Base-by-base conservation (phyloP, 176 grass and related monocot species). In the Rhynchospora breviuscula region DNA sequence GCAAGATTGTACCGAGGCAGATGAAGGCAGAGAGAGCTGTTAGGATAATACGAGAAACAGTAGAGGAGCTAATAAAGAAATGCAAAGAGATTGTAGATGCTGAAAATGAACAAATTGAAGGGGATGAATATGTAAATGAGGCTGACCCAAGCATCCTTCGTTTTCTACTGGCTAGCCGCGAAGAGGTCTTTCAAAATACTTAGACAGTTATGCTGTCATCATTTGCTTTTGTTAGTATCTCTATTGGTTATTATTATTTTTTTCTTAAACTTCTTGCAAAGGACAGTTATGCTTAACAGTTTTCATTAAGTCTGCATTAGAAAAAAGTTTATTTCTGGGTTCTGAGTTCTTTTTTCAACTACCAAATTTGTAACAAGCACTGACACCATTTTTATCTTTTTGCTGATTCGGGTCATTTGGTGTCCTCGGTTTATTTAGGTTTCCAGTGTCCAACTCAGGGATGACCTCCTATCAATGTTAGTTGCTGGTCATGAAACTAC, bases 401-500 rank as follows among this genome's bases (percentile, higher is more conserved):
- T 64, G 22, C 57, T 81, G 79, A 46, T 64, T n/a, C 48, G 29
- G 43, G 17, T 49, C 44, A 21, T 53, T 64, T 81, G 43, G 10
- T 81, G 5, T 35, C 46, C 73, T 80, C 72, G 11, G 72, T 45
- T 71, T 6, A 7, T 82, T 79, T 85, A 98, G 95, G 95, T 98
- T 83, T 87, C 77, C 66, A 95, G 92, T 84, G 82, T 93, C 51
- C 95, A 95, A 83, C 81, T 98, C 79, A 89, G 95, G 83, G 95
- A 98, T 87, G 95, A 98, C 86, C 92, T 98, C 69, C 81, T 98
- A 59, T 98, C 95, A 51, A 93, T 98, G 95, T 91, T 98, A 82
- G 95, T 98, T 90, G 95, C 92, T 84, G 95, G 95, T 81, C 95
- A 98, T 86, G 95, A 98, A 93, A 98, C 95, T 80, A 98, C 95